Base-by-base conservation (phyloP, 2,329 filamentous ascomycete species). In the Ilyonectria robusta region DNA sequence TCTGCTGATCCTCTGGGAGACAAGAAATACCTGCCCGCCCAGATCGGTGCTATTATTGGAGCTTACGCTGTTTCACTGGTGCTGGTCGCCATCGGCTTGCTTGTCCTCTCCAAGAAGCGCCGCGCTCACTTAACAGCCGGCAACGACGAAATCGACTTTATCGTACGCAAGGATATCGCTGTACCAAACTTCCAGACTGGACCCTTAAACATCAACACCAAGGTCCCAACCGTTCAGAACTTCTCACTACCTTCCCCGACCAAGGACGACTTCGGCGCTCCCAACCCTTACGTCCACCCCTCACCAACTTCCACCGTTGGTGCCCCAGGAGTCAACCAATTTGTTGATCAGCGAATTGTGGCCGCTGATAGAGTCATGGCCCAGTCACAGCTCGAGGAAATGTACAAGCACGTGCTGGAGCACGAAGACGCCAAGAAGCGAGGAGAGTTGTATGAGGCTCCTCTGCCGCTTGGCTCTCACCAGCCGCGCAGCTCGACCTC, bases 351-450 rank as follows among this genome's bases (percentile, higher is more conserved):
- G 66, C 87, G 87, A 66, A 88, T 97, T 17, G 87, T 98, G 26
- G 88, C 92, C 66, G 87, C 89, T 67, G 93, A 97, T 81, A 89
- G 88, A 78, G 86, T 88, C 76, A 91, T 92, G 83, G 91, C 93
- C 70, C 91, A 96, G 80, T 86, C 91, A 71, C 93, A 97, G 79
- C 90, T 98, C 80, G 94, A 97, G 80, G 90, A 93, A 75, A 90
- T 98, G 79, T 98, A 98, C 82, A 94, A 91, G 68, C 92, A 94
- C 72, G 95, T 97, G 70, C 92, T 97, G 91, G 94, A 94, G 79
- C 93, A 97, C 74, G 95, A 98, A 76, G 89, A 88, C 65, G 89
- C 89, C 58, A 91, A 91, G 78, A 83, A 86, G 70, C 84, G 84
- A 54, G 89, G 89, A 35, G 77, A 88, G 47, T 79, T 80, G 19